These are phyloP conservation scores for Haemoproteus tartakovskyi DNA, from an alignment of 169 alveolate species.

Conservation along the genomic window DNA sequence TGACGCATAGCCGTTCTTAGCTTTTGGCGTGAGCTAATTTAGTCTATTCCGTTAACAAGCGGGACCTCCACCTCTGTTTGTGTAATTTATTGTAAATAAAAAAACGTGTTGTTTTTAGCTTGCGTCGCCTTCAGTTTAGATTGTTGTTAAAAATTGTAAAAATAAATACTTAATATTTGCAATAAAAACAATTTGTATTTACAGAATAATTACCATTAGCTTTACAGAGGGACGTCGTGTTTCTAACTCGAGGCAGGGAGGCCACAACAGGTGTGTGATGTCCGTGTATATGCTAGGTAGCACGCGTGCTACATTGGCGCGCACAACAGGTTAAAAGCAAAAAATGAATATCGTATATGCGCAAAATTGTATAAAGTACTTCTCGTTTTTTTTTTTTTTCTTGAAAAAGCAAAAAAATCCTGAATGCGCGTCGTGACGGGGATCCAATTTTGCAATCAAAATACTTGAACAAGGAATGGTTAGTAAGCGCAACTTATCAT, in stretches of 20 bases:
- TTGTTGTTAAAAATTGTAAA: no score
- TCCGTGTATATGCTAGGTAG: slow-evolving; percentile 90
- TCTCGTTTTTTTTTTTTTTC: no score
- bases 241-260: slow-evolving; percentile 87
- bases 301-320: slow-evolving; percentile 90
- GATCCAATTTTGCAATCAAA: slow-evolving; percentile 89
- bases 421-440: slow-evolving; percentile 89
- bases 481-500: slow-evolving; percentile 91
- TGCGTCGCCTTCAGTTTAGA: no score
- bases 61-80: slow-evolving; percentile 93
- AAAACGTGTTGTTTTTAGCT: no score
- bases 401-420: no score
- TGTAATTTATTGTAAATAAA: no score
- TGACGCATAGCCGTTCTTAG: slow-evolving; percentile 92
- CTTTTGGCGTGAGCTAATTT: slow-evolving; percentile 79
- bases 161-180: no score
- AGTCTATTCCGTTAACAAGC: slow-evolving; percentile 86
- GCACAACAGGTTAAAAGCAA: slow-evolving; percentile 81
- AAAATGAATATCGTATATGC: no score
- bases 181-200: no score
- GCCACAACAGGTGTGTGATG: slow-evolving; percentile 93
- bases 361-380: no score
- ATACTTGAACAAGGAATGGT: slow-evolving; percentile 92
- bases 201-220: no score
- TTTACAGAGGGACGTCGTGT: slow-evolving; percentile 88